Conservation (phyloP, 352 stramenopile species). For the Pythium coloratum region DNA sequence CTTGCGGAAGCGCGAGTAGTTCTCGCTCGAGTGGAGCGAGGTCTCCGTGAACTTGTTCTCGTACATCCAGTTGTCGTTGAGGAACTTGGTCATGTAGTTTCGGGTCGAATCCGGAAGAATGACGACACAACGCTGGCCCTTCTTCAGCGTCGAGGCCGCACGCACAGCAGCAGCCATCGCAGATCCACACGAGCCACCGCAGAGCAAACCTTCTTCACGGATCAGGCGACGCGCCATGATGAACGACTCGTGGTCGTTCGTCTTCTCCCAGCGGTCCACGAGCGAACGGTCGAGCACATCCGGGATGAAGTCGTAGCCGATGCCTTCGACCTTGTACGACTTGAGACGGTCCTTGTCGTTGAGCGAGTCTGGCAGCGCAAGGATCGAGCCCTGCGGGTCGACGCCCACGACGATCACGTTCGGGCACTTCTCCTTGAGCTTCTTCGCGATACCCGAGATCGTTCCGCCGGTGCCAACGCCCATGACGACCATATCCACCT, state of each 20-base stretch:
- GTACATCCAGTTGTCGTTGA: constrained; percentile 96
- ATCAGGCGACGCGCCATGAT: constrained; percentile 93
- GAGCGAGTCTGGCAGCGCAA: constrained; percentile 90
- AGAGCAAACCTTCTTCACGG: constrained; percentile 94
- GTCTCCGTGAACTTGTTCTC: constrained; percentile 73
- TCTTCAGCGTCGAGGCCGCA: constrained; percentile 82
- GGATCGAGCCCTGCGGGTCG: constrained; percentile 92
- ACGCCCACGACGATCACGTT: constrained; percentile 85
- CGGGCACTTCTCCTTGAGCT: constrained; percentile 93
- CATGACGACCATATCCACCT: constrained; percentile 95
- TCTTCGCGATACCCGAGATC: constrained; percentile 91
- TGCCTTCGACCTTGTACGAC: constrained; percentile 95
- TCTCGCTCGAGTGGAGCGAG: constrained; percentile 66
- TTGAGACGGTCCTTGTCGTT: constrained; percentile 93
- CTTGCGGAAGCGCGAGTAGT: constrained; percentile 69
- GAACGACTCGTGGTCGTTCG: constrained; percentile 92
- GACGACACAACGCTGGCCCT: constrained; percentile 93
- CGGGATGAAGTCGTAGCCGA: constrained; percentile 98
- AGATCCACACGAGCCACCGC: constrained; percentile 93
- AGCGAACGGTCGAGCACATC: constrained; percentile 93
- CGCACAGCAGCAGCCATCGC: constrained; percentile 84
- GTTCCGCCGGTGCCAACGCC: constrained; percentile 95
- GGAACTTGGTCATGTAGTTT: constrained; percentile 99
- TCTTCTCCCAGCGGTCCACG: constrained; percentile 95
- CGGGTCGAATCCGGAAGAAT: constrained; percentile 94